phyloP scores from a whole-genome alignment of 2,329 filamentous ascomycete genomes.

The Ilyonectria sp. region DNA sequence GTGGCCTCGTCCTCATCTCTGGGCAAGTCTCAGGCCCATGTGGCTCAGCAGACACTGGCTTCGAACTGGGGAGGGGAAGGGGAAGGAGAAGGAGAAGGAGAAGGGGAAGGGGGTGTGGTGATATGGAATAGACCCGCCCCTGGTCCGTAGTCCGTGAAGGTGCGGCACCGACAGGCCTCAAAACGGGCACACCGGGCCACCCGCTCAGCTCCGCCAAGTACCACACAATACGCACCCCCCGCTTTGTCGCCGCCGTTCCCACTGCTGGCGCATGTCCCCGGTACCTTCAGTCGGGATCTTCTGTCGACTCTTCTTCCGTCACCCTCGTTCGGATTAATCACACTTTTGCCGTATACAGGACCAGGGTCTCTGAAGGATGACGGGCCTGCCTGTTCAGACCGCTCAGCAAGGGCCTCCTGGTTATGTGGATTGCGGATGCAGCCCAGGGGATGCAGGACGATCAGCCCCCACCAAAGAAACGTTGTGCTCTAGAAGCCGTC shows the following conservation, averaged over 20 bases:
- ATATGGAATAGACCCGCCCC: conserved; percentile 36
- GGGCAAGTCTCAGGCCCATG: conserved; percentile 24
- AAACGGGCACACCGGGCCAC: conserved; percentile 45
- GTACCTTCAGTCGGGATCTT: conserved; percentile 39
- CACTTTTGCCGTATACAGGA: conserved; percentile 57
- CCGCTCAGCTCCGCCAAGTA: conserved; percentile 43
- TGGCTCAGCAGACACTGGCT: conserved; percentile 30
- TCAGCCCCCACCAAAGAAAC: conserved; percentile 41
- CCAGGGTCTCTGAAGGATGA: conserved; percentile 39
- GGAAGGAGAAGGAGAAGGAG: conserved; percentile 7
- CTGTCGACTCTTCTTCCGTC: conserved; percentile 62
- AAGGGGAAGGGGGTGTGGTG: conserved; percentile 27
- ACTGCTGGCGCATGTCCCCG: conserved; percentile 42
- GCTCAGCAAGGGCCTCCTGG: conserved; percentile 44
- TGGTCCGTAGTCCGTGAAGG: conserved; percentile 40
- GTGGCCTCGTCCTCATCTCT: conserved; percentile 16
- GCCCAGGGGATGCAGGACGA: conserved; percentile 28
- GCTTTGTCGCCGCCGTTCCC: conserved; percentile 41
- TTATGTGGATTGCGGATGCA: conserved; percentile 40
- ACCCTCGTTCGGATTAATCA: conserved; percentile 63
- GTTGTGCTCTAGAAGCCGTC: conserved; percentile 38
- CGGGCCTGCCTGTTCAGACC: conserved; percentile 42
- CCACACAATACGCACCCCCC: conserved; percentile 30
- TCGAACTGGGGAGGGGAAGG: conserved; percentile 19
- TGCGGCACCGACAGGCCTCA: conserved; percentile 45